Base-by-base conservation (phyloP, 2,329 filamentous ascomycete genomes). In the Fusarium pininemorale region DNA sequence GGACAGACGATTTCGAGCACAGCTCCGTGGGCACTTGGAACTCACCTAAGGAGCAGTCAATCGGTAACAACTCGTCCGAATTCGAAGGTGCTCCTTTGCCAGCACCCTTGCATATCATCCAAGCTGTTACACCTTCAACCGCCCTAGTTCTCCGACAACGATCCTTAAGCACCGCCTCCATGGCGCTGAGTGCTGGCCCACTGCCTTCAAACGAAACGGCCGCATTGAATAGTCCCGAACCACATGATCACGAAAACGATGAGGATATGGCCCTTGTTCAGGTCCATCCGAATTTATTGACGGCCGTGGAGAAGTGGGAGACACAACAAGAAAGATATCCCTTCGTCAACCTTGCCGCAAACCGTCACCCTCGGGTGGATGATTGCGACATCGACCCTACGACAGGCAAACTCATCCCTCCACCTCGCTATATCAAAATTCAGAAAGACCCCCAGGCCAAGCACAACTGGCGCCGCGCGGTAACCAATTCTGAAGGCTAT, bases 311-410 rank as follows among this genome's bases (percentile, higher is more conserved):
- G 12, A 30, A 54, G 1, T 78, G 74, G 76, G 44, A 32, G 14
- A 14, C 8, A 6, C n/a, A 39, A 1, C 44, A 53, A 13, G 35
- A 37, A 4, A 41, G 30, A 4, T 54, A 55, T 10, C 76, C 72
- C 1, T 22, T 35, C 11, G 41, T 70, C 22, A 24, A 44, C 18
- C 20, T 68, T 8, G 14, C 38, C 14, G 9, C 44, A 12, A 35
- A 32, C 13, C 70, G 70, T 14, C 42, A 68, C 26, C 48, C 60
- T 9, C 42, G 13, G 3, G 54, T 48, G 1, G 54, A 75, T 22
- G 50, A 61, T 24, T 77, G 77, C 28, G 85, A 85, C 24, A 75
- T 87, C 6, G 75, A 87, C 55, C 78, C 85, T 0, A 26, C 50
- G 3, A 83, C 78, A 1, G 85, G 85, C 7, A 14, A 60, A 8